These are phyloP conservation scores for Xylaria polymorpha DNA, from an alignment of 2,329 filamentous ascomycete genomes.

Conservation along the genomic window DNA sequence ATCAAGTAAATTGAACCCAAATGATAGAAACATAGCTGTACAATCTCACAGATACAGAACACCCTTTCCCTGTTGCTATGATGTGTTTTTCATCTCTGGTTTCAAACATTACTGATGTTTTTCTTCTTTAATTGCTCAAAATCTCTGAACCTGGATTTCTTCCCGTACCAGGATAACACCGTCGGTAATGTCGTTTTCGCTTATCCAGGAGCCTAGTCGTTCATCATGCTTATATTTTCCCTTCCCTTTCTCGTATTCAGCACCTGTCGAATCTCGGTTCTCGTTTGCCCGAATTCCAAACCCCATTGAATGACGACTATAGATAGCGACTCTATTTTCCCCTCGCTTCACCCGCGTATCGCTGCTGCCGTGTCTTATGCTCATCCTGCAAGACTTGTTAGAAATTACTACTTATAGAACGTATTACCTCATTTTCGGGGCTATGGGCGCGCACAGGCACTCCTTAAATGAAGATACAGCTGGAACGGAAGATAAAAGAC, in stretches of 20 bases:
- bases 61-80: not conserved
- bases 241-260: not conserved
- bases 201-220: not conserved
- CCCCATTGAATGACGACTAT: not conserved
- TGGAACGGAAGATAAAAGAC: not conserved
- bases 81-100: not conserved
- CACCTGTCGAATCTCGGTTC: not conserved
- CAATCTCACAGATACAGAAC: not conserved
- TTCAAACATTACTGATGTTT: not conserved
- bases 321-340: not conserved
- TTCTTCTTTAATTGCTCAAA: not conserved
- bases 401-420: not conserved
- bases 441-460: not conserved
- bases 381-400: not conserved
- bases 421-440: not conserved
- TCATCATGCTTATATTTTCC: not conserved
- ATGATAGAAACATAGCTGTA: not conserved
- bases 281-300: not conserved
- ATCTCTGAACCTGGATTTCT: not conserved
- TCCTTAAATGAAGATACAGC: not conserved
- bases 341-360: no score
- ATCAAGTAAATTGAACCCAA: not conserved
- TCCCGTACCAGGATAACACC: not conserved
- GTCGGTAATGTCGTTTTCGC: not conserved
- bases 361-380: not conserved